A percentile compares a stretch with the other conserved stretches of the same genome.
phyloP scores from a whole-genome alignment of 176 grass and related monocot species.

The Elymus sibiricus region DNA sequence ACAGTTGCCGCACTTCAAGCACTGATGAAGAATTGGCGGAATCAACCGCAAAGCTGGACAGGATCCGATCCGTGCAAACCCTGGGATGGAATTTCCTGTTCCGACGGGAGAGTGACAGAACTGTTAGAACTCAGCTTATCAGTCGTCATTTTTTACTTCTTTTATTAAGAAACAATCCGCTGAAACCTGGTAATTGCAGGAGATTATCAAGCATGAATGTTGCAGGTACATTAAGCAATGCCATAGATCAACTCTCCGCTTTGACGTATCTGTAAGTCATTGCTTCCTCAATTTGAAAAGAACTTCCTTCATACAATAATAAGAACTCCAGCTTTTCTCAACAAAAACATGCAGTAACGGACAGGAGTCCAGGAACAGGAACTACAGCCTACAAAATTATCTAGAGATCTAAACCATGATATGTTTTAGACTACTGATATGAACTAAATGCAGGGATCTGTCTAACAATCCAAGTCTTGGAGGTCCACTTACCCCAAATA shows the following conservation, averaged over 20 bases:
- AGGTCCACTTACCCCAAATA: conserved; percentile 57
- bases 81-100: conserved; percentile 87
- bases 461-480: conserved; percentile 58
- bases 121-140: conserved; percentile 43
- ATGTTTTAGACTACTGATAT: conserved; percentile 22
- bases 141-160: conserved; percentile 10
- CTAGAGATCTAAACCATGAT: not conserved
- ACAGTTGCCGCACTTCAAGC: conserved; percentile 60
- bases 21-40: conserved; percentile 55
- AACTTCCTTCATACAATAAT: conserved; percentile 1
- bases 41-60: conserved; percentile 72
- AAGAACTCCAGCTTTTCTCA: conserved; percentile 15
- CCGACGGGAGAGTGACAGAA: conserved; percentile 54
- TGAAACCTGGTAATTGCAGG: conserved; percentile 47
- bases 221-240: conserved; percentile 51
- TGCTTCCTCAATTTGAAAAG: conserved; percentile 5
- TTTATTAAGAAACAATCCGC: conserved; percentile 1
- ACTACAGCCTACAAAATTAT: not conserved
- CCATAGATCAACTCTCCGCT: conserved; percentile 56
- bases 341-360: not conserved
- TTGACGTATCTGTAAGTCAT: conserved; percentile 73
- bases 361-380: not conserved
- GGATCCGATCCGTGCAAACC: conserved; percentile 64
- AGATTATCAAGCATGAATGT: conserved; percentile 59
- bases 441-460: conserved; percentile 66